These are phyloP conservation scores for Arctium lappa DNA, from an alignment of 129 eudicot species.

Conservation along the genomic window DNA sequence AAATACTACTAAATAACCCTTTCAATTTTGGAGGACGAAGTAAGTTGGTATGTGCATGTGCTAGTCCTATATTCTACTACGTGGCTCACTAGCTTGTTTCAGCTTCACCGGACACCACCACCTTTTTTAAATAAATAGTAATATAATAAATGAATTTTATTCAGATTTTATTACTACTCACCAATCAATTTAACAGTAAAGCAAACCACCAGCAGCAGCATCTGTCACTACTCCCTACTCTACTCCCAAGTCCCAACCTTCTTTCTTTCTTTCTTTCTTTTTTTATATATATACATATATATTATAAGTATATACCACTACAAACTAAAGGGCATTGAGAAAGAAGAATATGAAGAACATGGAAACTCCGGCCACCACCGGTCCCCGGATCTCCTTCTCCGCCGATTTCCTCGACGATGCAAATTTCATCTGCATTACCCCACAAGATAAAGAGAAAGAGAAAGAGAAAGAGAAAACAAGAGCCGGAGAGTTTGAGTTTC, in stretches of 20 bases:
- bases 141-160: no score
- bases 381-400: slow-evolving; percentile 82
- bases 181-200: slow-evolving; percentile 25
- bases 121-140: slow-evolving; percentile 38
- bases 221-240: neutral
- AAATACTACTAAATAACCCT: no score
- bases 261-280: slow-evolving; percentile 14
- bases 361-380: slow-evolving; percentile 39
- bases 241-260: no score
- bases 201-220: neutral
- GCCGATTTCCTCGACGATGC: slow-evolving; percentile 63
- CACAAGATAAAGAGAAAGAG: slow-evolving; percentile 25
- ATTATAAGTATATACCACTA: neutral
- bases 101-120: slow-evolving; percentile 59
- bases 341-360: neutral
- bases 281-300: slow-evolving; percentile 22
- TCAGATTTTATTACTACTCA: neutral
- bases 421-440: slow-evolving; percentile 59
- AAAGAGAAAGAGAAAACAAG: slow-evolving; percentile 15
- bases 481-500: slow-evolving; percentile 64
- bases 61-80: slow-evolving; percentile 46
- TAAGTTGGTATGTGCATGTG: slow-evolving; percentile 43
- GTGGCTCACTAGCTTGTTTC: slow-evolving; percentile 52
- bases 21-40: no score
- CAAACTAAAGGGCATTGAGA: neutral